phyloP scores from a whole-genome alignment of 805 yeast genomes.

The Saccharomycopsis sp. region DNA sequence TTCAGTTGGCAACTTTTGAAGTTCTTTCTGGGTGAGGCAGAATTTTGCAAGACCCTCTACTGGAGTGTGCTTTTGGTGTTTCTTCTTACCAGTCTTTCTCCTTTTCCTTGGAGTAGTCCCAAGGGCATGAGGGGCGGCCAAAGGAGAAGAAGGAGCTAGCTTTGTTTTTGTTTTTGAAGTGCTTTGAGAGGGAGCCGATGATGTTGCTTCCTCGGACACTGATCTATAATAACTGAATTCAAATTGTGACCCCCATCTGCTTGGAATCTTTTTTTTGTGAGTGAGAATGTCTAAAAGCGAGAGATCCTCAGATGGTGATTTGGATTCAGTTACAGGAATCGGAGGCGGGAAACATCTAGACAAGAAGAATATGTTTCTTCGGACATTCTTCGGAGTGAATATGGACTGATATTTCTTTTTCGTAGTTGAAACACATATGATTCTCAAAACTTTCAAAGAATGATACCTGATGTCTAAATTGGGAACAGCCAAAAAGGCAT shows the following conservation, averaged over 20 bases:
- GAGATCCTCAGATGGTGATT: conserved; percentile 27
- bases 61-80: conserved; percentile 19
- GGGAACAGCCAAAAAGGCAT: conserved; percentile 7
- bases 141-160: too few species aligned
- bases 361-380: conserved; percentile 12
- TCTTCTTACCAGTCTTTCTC: conserved; percentile 23
- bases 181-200: too few species aligned
- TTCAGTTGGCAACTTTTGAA: conserved; percentile 44
- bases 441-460: conserved; percentile 8
- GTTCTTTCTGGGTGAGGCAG: conserved; percentile 43
- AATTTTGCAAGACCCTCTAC: conserved; percentile 42
- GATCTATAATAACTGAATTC: conserved; percentile 45
- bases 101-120: conserved; percentile 17
- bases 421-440: conserved; percentile 1
- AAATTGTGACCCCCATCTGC: conserved; percentile 45
- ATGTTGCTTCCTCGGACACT: background rate
- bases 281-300: conserved; percentile 40
- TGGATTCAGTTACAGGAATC: too few species aligned
- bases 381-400: conserved; percentile 3
- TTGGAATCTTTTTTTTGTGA: conserved; percentile 38
- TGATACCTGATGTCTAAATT: conserved; percentile 7
- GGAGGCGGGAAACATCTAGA: conserved; percentile 34
- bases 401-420: background rate
- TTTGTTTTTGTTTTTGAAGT: conserved; percentile 14
- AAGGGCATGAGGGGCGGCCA: too few species aligned